Evolutionary conservation across 148 eudicot species (phyloP).

Genomic region (Chenopodium album): DNA sequence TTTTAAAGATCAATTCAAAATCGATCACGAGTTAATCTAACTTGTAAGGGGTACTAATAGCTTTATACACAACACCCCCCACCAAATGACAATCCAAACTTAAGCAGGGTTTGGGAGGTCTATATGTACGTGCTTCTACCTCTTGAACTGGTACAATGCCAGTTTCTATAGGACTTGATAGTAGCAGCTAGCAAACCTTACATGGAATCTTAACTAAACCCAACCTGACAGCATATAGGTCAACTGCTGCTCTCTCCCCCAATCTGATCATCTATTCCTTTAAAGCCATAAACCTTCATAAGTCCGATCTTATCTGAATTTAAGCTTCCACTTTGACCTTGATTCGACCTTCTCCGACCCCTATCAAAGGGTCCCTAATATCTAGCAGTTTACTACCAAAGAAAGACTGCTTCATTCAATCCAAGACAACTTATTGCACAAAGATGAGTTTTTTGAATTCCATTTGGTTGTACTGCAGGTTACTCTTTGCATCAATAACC

Average conservation of each 20-base stretch:
- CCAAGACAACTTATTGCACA: neutral
- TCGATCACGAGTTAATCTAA: neutral
- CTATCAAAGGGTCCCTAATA: neutral
- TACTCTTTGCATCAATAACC: neutral
- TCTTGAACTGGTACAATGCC: neutral
- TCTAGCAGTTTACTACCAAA: neutral
- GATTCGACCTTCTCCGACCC: neutral
- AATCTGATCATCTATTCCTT: neutral
- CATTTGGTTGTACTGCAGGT: too few species aligned
- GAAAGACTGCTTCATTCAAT: neutral
- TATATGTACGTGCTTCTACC: neutral
- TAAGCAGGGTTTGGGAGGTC: neutral
- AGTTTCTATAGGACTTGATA: neutral
- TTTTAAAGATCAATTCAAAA: neutral
- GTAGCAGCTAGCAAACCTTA: neutral
- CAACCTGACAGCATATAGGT: neutral
- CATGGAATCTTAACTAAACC: neutral
- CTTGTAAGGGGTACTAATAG: neutral
- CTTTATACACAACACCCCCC: neutral
- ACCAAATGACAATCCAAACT: neutral
- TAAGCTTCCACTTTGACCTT: neutral
- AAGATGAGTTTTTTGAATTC: neutral
- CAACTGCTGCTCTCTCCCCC: neutral
- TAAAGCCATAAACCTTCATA: neutral
- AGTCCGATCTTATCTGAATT: neutral